Evolutionary conservation across 2,329 filamentous ascomycete genomes (phyloP).

Genomic region (Tolypocladium inflatum): DNA sequence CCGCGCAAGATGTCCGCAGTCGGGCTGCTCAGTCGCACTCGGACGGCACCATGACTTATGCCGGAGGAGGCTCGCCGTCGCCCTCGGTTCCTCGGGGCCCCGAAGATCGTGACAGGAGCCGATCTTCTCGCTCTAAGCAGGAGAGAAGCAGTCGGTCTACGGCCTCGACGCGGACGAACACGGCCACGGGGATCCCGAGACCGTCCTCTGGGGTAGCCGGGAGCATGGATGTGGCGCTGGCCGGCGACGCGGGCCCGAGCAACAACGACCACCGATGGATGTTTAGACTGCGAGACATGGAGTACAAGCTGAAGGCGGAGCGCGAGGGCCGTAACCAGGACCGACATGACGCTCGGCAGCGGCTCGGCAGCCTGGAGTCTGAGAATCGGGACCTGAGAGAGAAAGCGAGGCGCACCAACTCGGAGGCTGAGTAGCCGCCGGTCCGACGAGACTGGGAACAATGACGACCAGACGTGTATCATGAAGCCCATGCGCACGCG

Average conservation of each 20-base stretch:
- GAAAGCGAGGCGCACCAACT: conserved; percentile 39
- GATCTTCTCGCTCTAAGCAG: conserved; percentile 20
- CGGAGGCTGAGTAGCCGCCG: conserved; percentile 13
- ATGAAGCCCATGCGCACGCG: not conserved
- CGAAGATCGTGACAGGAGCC: conserved; percentile 35
- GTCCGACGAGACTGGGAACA: not conserved
- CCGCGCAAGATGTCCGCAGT: conserved; percentile 48
- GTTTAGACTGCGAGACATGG: conserved; percentile 75
- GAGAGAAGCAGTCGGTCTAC: conserved; percentile 20
- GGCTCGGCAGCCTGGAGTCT: conserved; percentile 64
- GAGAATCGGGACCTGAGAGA: conserved; percentile 64
- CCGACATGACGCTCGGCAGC: conserved; percentile 69
- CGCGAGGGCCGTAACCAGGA: conserved; percentile 79
- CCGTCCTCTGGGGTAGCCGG: conserved; percentile 11
- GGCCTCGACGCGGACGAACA: conserved; percentile 18
- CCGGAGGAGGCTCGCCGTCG: conserved; percentile 37
- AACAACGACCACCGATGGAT: conserved; percentile 67
- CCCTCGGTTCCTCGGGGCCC: conserved; percentile 44
- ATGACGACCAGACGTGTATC: not conserved
- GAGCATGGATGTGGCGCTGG: conserved; percentile 17
- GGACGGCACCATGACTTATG: conserved; percentile 22
- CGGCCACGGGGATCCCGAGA: conserved; percentile 15
- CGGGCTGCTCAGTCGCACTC: conserved; percentile 33
- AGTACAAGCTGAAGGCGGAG: conserved; percentile 82
- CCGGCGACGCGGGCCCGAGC: conserved; percentile 12